phyloP scores from a whole-genome alignment of 23 red algal species.

The Gracilaria caudata region DNA sequence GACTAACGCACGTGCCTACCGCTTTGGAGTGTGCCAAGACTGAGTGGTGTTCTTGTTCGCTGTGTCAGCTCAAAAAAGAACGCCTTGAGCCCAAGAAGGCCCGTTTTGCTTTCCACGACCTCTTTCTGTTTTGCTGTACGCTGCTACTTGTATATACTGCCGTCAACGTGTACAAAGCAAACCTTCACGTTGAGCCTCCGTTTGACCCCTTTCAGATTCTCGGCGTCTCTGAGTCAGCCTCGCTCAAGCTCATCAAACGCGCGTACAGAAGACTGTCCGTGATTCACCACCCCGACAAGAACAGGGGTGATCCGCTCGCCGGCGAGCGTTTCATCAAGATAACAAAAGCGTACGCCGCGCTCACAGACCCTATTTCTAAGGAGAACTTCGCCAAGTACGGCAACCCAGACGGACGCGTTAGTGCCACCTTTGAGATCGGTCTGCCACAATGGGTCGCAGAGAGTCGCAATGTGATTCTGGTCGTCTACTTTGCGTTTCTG shows the following conservation, averaged over 20 bases:
- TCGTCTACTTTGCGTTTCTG: conserved; percentile 64
- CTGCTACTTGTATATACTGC: conserved; percentile 46
- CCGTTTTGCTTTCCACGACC: conserved; percentile 5
- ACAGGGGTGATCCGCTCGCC: conserved; percentile 68
- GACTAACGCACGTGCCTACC: conserved; percentile 24
- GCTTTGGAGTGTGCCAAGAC: conserved; percentile 30
- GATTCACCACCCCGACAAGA: conserved; percentile 96
- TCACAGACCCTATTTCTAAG: conserved; percentile 81
- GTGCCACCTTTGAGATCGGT: conserved; percentile 77
- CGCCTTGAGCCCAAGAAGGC: conserved; percentile 1
- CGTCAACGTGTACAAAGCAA: conserved; percentile 36
- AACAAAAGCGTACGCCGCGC: conserved; percentile 83
- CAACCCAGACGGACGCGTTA: conserved; percentile 93
- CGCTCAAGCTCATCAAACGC: conserved; percentile 71
- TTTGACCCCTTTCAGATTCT: conserved; percentile 95
- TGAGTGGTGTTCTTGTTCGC: conserved; percentile 48
- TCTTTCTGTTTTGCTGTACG: conserved; percentile 31
- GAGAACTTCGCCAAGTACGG: conserved; percentile 94
- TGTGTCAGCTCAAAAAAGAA: conserved; percentile 47
- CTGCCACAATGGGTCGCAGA: conserved; percentile 80
- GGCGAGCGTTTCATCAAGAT: conserved; percentile 86
- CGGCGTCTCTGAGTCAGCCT: conserved; percentile 56
- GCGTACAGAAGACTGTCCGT: conserved; percentile 85
- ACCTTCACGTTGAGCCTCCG: conserved; percentile 46
- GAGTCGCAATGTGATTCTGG: conserved; percentile 71